These are phyloP conservation scores for Plenodomus lindquistii DNA, from an alignment of 2,329 filamentous ascomycete species.

Conservation along the genomic window DNA sequence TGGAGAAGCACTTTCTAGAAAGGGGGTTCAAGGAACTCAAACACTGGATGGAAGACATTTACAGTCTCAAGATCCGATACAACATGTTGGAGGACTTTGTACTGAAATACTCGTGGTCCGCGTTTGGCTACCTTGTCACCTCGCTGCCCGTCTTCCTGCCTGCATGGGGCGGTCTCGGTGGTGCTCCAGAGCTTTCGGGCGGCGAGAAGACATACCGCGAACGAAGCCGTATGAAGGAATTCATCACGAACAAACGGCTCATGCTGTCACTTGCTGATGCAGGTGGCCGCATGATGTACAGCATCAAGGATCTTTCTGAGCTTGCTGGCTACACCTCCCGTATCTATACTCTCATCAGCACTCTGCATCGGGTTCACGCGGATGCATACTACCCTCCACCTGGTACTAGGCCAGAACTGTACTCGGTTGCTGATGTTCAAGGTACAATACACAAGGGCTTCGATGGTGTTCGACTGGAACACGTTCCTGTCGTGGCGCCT, in stretches of 20 bases:
- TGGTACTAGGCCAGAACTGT: constrained; percentile 74
- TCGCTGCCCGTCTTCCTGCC: constrained; percentile 93
- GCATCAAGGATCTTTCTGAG: constrained; percentile 96
- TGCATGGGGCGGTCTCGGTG: constrained; percentile 85
- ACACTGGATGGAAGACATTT: constrained; percentile 97
- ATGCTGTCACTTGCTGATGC: constrained; percentile 98
- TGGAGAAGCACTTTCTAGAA: constrained; percentile 91
- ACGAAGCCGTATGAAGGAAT: constrained; percentile 91
- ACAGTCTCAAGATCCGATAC: constrained; percentile 95
- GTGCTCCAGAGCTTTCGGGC: constrained; percentile 65
- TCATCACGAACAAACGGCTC: constrained; percentile 97
- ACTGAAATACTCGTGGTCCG: constrained; percentile 97
- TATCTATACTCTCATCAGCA: constrained; percentile 93
- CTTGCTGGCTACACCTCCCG: constrained; percentile 94
- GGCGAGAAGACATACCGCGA: constrained; percentile 64
- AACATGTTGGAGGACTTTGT: constrained; percentile 99
- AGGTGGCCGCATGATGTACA: constrained; percentile 98
- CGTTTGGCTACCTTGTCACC: constrained; percentile 91
- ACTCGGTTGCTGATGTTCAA: constrained; percentile 87
- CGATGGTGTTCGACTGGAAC: constrained; percentile 88
- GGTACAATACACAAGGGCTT: constrained; percentile 94
- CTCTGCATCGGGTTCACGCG: constrained; percentile 89
- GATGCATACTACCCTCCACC: constrained; percentile 77
- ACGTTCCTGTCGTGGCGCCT: constrained; percentile 90
- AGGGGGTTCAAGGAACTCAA: constrained; percentile 91